Base-by-base conservation (phyloP, 176 grass and related monocot genomes). In the Rhipidocladum racemiflorum region DNA sequence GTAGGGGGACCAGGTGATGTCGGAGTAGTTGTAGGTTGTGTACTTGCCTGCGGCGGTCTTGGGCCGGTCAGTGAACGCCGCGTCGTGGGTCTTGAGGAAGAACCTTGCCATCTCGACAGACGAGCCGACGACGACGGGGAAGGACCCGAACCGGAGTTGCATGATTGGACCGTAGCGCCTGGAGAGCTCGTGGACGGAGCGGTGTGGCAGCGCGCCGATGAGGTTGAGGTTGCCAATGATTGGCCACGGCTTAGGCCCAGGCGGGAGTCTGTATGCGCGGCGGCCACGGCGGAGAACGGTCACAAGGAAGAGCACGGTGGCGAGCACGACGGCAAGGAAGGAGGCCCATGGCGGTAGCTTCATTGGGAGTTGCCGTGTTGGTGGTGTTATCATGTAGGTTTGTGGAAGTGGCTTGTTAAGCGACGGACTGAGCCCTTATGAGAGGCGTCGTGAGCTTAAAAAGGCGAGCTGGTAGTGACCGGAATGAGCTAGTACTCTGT, bases 181-280 rank as follows among this genome's bases (percentile, higher is more conserved):
- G 44, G 89, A 80, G 35, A 91, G 89, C 71, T 72, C 71, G 20
- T 88, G 76, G 30, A 91, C 21, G 21, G 89, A 87, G 27, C 53
- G 85, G 70, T 91, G 81, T 20, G 70, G 80, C 16, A 75, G 84
- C 35, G 70, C 1, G 2, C 84, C 61, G 0, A 91, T 71, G 76
- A 84, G 84, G 68, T 91, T 84, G 15, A 87, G 79, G 82, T 87
- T 91, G 68, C 85, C 89, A 35, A 91, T 87, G 63, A 91, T 63
- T 6, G 89, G 89, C 80, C 72, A 84, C 3, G 66, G 68, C 24
- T 74, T 72, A 12, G 89, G 80, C 39, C 85, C 89, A 0, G 89
- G 89, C 0, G 89, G 89, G 30, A 90, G 79, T 44, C 78, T 87
- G 45, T 83, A 65, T 28, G 45, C 48, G 2, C 76, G 63, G 20